Evolutionary conservation across 768 basidiomycete genomes (phyloP).

Genomic region (Hypsizygus marmoreus): DNA sequence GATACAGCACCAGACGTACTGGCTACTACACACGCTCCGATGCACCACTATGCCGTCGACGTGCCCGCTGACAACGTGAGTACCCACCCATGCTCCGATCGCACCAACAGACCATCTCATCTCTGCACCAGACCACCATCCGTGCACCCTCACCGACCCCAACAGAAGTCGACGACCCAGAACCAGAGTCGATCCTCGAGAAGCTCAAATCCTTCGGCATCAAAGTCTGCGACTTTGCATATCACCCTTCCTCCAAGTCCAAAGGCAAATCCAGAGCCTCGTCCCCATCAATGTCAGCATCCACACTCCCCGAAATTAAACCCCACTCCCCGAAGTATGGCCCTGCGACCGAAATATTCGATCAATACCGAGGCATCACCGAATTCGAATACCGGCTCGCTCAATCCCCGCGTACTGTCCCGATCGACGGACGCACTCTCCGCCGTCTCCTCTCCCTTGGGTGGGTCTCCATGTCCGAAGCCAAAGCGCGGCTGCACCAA

Average conservation of each 20-base stretch:
- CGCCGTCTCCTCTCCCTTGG: conserved; percentile 38
- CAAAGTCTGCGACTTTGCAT: conserved; percentile 46
- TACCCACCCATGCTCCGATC: neutral
- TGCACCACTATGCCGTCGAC: neutral
- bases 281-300: conserved; percentile 4
- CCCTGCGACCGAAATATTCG: conserved; percentile 37
- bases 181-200: conserved; percentile 32
- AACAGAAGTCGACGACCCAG: conserved; percentile 39
- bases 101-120: neutral
- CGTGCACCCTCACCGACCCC: conserved; percentile 34
- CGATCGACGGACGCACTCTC: conserved; percentile 39
- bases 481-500: conserved; percentile 25
- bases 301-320: conserved; percentile 4
- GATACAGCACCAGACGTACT: conserved; percentile 2
- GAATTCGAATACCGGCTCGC: conserved; percentile 43
- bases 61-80: conserved; percentile 11
- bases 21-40: neutral
- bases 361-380: conserved; percentile 36
- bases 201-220: conserved; percentile 30
- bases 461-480: conserved; percentile 40
- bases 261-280: too few species aligned
- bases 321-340: conserved; percentile 1
- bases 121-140: neutral
- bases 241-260: conserved; percentile 12
- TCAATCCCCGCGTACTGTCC: conserved; percentile 25